Evolutionary conservation across 345 rosid genomes (phyloP).

Genomic region (Brassica nigra): DNA sequence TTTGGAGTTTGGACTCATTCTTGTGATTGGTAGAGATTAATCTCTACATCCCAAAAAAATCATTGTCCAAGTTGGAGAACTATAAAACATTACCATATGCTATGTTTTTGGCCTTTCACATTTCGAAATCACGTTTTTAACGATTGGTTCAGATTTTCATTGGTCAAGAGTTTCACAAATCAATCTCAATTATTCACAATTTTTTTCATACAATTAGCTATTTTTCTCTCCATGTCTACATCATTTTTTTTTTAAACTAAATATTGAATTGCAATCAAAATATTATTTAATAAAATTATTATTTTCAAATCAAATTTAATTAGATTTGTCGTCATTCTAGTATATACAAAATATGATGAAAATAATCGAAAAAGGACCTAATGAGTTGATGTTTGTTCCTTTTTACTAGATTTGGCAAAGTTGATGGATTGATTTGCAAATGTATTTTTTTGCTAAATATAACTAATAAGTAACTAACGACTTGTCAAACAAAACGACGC

Average conservation of each 20-base stretch:
- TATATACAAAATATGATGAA: neutral
- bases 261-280: neutral
- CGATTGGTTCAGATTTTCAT: neutral
- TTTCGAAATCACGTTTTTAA: neutral
- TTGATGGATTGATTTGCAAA: conserved; percentile 1
- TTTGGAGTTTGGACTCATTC: neutral
- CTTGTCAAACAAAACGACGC: conserved; percentile 20
- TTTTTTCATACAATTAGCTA: too few species aligned
- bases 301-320: neutral
- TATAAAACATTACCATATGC: neutral
- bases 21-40: conserved; percentile 17
- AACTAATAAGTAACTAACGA: neutral
- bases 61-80: conserved; percentile 19
- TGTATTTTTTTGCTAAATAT: neutral
- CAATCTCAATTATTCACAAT: neutral
- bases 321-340: neutral
- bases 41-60: neutral
- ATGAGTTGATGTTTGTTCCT: neutral
- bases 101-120: conserved; percentile 21
- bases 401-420: neutral
- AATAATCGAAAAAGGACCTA: neutral
- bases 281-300: neutral
- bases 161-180: neutral
- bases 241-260: neutral
- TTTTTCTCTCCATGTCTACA: neutral